Evolutionary conservation across 805 yeast genomes (phyloP).

Genomic region (Metschnikowia drakensbergensis): DNA sequence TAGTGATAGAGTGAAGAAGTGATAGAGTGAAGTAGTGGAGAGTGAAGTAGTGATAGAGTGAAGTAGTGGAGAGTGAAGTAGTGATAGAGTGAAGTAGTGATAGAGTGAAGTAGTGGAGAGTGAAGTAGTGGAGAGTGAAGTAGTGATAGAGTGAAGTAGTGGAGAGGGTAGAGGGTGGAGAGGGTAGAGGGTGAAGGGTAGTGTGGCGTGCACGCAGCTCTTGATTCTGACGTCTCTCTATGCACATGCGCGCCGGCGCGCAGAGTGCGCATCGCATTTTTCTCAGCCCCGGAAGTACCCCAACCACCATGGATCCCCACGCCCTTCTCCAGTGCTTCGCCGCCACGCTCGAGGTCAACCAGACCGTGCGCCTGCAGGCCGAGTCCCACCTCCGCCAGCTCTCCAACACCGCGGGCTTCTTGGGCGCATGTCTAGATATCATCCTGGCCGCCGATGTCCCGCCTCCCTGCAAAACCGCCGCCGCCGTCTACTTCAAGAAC

Average conservation of each 20-base stretch:
- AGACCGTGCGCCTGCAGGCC: constrained; percentile 57
- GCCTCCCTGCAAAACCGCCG: constrained; percentile 55
- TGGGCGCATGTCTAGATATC: constrained; percentile 79
- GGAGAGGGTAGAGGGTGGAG: no score
- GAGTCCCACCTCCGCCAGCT: constrained; percentile 62
- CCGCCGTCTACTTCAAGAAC: constrained; percentile 83
- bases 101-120: neutral
- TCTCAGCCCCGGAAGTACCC: neutral
- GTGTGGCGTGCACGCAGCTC: no score
- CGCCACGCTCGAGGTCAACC: constrained; percentile 72
- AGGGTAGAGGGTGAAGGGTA: no score
- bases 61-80: no score
- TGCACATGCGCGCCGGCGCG: no score
- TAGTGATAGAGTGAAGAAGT: no score
- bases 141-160: no score
- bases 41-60: no score
- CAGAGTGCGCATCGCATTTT: neutral
- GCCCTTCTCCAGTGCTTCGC: constrained; percentile 71
- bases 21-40: no score
- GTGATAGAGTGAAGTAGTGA: neutral
- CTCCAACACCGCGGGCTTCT: constrained; percentile 62
- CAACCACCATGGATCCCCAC: constrained; percentile 60
- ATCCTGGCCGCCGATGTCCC: constrained; percentile 44
- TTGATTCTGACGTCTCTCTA: neutral
- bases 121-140: no score